Conservation (phyloP, 2,329 filamentous ascomycete species). For the Ceratocystis variospora region DNA sequence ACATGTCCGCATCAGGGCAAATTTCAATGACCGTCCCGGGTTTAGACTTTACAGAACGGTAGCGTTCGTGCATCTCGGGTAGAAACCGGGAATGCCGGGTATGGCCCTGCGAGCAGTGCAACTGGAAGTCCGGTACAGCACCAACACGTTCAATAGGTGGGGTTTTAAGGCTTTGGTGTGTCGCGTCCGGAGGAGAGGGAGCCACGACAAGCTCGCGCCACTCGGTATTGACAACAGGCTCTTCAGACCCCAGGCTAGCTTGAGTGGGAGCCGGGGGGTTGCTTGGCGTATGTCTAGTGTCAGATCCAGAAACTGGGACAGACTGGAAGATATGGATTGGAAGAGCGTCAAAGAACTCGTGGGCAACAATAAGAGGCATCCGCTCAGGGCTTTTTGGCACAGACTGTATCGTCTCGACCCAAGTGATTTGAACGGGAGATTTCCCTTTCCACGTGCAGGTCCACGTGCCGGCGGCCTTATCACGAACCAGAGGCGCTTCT, state of each 20-base stretch:
- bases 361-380: constrained; percentile 84
- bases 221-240: constrained; percentile 29
- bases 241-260: constrained; percentile 28
- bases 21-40: constrained; percentile 70
- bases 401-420: constrained; percentile 81
- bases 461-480: constrained; percentile 6
- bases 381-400: constrained; percentile 49
- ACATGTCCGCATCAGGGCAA: constrained; percentile 72
- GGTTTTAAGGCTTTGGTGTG: constrained; percentile 40
- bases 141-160: constrained; percentile 38
- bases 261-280: constrained; percentile 22
- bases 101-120: constrained; percentile 58
- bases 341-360: constrained; percentile 97
- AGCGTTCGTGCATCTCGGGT: constrained; percentile 67
- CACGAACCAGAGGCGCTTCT: constrained; percentile 45
- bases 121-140: constrained; percentile 66
- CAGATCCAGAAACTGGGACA: constrained; percentile 35
- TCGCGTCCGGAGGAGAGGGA: constrained; percentile 43
- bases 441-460: not conserved
- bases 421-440: constrained; percentile 59
- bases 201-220: constrained; percentile 77
- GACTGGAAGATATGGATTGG: constrained; percentile 93
- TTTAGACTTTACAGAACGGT: constrained; percentile 54
- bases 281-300: constrained; percentile 27
- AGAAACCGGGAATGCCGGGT: constrained; percentile 79